Evolutionary conservation across 768 basidiomycete species (phyloP), one percentile per base, ranked within the genome.

Genomic region (Boletus coccyginus): DNA sequence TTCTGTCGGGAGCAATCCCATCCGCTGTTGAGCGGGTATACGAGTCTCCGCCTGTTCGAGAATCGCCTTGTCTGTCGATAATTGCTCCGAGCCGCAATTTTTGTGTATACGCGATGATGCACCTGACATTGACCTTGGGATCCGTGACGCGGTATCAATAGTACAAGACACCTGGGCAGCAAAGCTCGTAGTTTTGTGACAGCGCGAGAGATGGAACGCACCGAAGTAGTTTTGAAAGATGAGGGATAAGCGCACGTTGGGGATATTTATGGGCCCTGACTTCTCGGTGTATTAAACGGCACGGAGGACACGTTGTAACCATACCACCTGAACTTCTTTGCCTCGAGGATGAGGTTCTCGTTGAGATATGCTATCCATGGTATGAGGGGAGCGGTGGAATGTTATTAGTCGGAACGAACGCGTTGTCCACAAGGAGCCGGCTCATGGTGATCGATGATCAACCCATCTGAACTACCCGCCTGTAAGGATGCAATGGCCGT

Each of bases 221-320:
- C 52, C 46, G 36, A 53, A 55, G 52, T 39, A 38, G 46, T 57
- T 44, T 58, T 9, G 39, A 64, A 47, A 50, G 63, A 47, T 42
- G 55, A 39, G 55, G 48, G 32, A 38, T 52, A 46, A 42, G 40
- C 21, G 36, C 53, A 51, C 31, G 44, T 56, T 53, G 42, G 52
- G 56, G 53, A 55, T 66, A 57, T 65, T 66, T 57, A 66, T 57
- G 52, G 27, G 13, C 2, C 53, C n/a, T 35, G 43, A 39, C 45
- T 51, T 56, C 50, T 41, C 17, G 17, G 51, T 56, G 45, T 19
- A 61, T 64, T 43, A 54, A 55, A 53, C 32, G 47, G 52, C 31
- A 27, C 36, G 52, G n/a, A 4, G 16, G 19, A 42, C 58, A 66
- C 59, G 65, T 55, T 61, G 50, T 3, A 47, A 46, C 40, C 58